Conservation (phyloP, 129 eudicot genomes). For the Pseudognaphalium luteoalbum region DNA sequence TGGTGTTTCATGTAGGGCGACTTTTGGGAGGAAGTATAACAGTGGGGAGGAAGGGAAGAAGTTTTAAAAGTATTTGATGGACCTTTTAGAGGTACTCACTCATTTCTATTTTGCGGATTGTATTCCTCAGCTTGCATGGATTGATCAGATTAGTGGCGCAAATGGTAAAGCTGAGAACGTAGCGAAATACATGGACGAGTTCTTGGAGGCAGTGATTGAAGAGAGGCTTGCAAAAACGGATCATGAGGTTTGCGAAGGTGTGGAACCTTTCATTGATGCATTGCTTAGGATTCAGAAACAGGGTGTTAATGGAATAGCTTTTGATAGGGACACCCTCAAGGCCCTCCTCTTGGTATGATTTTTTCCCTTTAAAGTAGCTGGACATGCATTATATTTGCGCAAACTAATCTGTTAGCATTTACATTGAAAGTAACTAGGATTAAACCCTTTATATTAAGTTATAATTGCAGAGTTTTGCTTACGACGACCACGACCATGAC, state of each 20-base stretch:
- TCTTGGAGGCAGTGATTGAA: constrained; percentile 42
- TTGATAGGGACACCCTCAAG: constrained; percentile 32
- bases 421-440: too few species aligned
- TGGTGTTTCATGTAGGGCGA: constrained; percentile 47
- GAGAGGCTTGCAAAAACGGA: constrained; percentile 27
- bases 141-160: constrained; percentile 33
- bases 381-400: too few species aligned
- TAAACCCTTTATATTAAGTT: too few species aligned
- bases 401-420: too few species aligned
- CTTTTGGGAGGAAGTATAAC: constrained; percentile 59
- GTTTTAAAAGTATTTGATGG: constrained; percentile 37
- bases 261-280: constrained; percentile 43
- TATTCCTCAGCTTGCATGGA: constrained; percentile 51
- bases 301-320: neutral
- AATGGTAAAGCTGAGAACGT: constrained; percentile 25
- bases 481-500: too few species aligned
- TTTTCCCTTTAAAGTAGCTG: too few species aligned
- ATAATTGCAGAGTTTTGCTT: too few species aligned
- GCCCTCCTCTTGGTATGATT: constrained; percentile 14
- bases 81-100: constrained; percentile 39
- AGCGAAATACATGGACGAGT: constrained; percentile 33
- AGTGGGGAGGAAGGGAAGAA: constrained; percentile 36
- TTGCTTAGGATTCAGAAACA: constrained; percentile 39
- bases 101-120: constrained; percentile 39
- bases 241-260: constrained; percentile 13